Base-by-base conservation (phyloP, 768 basidiomycete genomes). In the Pilatotrama ljubarskyi region DNA sequence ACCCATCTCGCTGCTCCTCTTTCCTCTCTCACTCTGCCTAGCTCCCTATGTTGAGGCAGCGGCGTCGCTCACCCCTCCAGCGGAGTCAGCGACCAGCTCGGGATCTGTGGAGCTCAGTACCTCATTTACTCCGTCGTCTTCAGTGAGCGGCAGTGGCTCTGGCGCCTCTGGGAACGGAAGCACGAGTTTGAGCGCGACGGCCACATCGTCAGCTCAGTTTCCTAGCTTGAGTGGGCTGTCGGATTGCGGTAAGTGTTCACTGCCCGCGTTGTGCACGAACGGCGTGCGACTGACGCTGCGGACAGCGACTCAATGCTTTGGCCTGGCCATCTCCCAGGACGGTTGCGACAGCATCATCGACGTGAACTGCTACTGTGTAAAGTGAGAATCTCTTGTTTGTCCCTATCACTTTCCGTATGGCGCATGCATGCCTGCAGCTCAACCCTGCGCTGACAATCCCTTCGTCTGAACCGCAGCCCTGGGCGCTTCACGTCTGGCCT, bases 351-450 rank as follows among this genome's bases (percentile, higher is more conserved):
- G 77, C 56, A 62, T 83, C 25, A 70, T 75, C 13, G 78, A 78
- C 6, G 78, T 83, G 32, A 74, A 79, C 55, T 84, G 83, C 64
- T 84, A 77, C 65, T 84, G 83, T 58, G 76, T 36, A 55, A 70
- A 66, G 59, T 75, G 61, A 44, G 48, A 59, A 20, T 52, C 13
- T 25, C 25, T 35, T 22, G 20, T n/a, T 25, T 24, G 26, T 51
- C 7, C 26, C 36, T 40, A 1, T 22, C 8, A 43, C 20, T 18
- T 43, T 22, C 15, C 42, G 18, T 32, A n/a, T n/a, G n/a, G n/a
- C n/a, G n/a, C n/a, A n/a, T 32, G 29, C 29, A 10, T 32, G 29
- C 29, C 5, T 32, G 29, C 29, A 32, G 29, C 11, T 15, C 18
- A n/a, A 38, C 26, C 3, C 29, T n/a, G 22, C 48, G 10, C 13